These are phyloP conservation scores for Sporothrix mexicana DNA, from an alignment of 2,329 filamentous ascomycete genomes.

Conservation along the genomic window DNA sequence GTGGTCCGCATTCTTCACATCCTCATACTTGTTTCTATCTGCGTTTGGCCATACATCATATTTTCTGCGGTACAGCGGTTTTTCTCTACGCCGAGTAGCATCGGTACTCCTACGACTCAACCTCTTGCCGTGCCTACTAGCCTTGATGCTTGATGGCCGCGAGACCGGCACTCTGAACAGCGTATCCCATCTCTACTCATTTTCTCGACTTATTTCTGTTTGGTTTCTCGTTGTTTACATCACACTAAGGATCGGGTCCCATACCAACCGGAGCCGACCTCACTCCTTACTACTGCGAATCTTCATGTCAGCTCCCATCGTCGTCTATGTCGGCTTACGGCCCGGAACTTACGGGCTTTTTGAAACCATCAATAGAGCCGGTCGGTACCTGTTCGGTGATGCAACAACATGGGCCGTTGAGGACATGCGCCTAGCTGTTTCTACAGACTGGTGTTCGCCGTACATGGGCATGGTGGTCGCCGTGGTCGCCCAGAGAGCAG, in stretches of 20 bases:
- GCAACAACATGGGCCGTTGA: slow-evolving; percentile 18
- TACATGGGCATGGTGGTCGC: slow-evolving; percentile 34
- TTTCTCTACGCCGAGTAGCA: slow-evolving; percentile 58
- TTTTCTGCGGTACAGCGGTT: slow-evolving; percentile 62
- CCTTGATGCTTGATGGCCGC: slow-evolving; percentile 55
- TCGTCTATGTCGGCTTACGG: slow-evolving; percentile 31
- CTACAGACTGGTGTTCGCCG: slow-evolving; percentile 31
- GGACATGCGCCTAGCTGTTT: slow-evolving; percentile 28
- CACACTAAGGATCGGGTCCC: slow-evolving; percentile 53
- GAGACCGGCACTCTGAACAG: slow-evolving; percentile 55
- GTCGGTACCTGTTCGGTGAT: background rate
- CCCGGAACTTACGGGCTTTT: slow-evolving; percentile 25
- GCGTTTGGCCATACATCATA: slow-evolving; percentile 66
- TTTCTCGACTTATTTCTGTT: slow-evolving; percentile 63
- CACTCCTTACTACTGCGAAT: slow-evolving; percentile 34
- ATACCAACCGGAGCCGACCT: slow-evolving; percentile 50
- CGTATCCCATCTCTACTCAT: slow-evolving; percentile 56
- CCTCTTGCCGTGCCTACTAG: slow-evolving; percentile 57
- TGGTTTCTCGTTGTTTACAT: slow-evolving; percentile 66
- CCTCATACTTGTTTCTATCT: slow-evolving; percentile 67
- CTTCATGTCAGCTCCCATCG: background rate
- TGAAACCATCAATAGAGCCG: slow-evolving; percentile 11
- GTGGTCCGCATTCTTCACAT: slow-evolving; percentile 59
- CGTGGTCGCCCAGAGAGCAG: slow-evolving; percentile 28
- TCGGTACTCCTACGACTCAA: slow-evolving; percentile 63